Conservation (phyloP, 2,329 filamentous ascomycete species). For the Trichoderma sp. region DNA sequence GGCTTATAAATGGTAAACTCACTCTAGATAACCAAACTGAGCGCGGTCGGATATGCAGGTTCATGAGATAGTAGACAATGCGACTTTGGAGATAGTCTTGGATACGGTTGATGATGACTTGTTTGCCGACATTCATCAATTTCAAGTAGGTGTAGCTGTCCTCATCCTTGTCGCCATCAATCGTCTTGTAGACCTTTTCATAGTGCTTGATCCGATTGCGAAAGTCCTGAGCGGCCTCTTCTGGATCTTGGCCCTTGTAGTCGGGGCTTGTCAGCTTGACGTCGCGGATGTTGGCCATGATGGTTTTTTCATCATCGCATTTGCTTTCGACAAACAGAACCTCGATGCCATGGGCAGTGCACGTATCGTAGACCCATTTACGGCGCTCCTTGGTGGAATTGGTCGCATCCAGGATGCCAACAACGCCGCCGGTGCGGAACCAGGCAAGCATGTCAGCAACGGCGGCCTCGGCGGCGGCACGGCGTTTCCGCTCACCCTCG, state of each 20-base stretch:
- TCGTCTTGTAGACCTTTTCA: constrained; percentile 93
- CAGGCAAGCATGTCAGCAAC: constrained; percentile 92
- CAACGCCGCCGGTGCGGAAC: constrained; percentile 80
- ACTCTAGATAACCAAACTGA: constrained; percentile 96
- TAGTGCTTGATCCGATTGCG: constrained; percentile 94
- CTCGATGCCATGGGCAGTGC: constrained; percentile 75
- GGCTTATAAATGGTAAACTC: constrained; percentile 41
- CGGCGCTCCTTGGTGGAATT: constrained; percentile 91
- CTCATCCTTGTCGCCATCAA: constrained; percentile 80
- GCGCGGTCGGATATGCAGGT: constrained; percentile 92
- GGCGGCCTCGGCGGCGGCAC: constrained; percentile 86
- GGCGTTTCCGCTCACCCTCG: constrained; percentile 86
- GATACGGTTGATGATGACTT: constrained; percentile 97
- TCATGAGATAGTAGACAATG: constrained; percentile 98
- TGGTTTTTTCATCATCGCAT: constrained; percentile 92
- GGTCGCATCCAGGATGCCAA: constrained; percentile 93
- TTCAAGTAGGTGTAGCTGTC: constrained; percentile 91
- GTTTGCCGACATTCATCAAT: constrained; percentile 92
- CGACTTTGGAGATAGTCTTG: constrained; percentile 95
- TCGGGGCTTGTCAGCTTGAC: constrained; percentile 97
- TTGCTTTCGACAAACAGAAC: constrained; percentile 96
- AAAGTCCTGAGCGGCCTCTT: constrained; percentile 87
- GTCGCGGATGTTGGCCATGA: constrained; percentile 97
- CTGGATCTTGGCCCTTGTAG: constrained; percentile 91
- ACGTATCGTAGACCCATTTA: constrained; percentile 85